These are phyloP conservation scores for Saturnispora ahearnii DNA, from an alignment of 805 yeast species.

Conservation along the genomic window DNA sequence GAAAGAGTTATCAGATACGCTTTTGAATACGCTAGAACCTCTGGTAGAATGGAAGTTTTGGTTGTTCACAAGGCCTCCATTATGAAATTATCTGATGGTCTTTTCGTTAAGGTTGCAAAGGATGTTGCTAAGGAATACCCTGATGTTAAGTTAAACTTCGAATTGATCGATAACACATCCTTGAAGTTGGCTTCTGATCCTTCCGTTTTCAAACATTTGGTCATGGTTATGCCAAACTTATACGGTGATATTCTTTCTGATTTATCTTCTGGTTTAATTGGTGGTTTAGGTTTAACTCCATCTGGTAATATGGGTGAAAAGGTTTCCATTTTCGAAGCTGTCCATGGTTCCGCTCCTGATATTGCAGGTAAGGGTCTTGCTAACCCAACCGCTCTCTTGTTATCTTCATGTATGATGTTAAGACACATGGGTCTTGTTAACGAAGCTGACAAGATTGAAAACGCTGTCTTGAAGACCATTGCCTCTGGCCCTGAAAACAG, in stretches of 20 bases:
- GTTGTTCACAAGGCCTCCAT: slow-evolving; percentile 98
- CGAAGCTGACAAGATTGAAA: slow-evolving; percentile 78
- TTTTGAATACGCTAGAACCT: slow-evolving; percentile 87
- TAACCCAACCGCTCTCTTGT: slow-evolving; percentile 94
- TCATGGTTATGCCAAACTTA: slow-evolving; percentile 96
- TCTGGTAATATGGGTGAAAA: slow-evolving; percentile 99
- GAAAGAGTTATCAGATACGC: slow-evolving; percentile 96
- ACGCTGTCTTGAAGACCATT: slow-evolving; percentile 78
- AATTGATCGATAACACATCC: slow-evolving; percentile 92
- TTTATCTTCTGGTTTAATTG: slow-evolving; percentile 93
- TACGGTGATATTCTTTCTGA: slow-evolving; percentile 99
- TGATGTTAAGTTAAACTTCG: slow-evolving; percentile 72
- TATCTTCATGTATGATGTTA: slow-evolving; percentile 98
- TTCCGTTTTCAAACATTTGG: slow-evolving; percentile 73
- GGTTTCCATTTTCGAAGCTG: slow-evolving; percentile 97
- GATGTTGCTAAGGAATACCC: slow-evolving; percentile 89
- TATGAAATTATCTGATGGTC: slow-evolving; percentile 97
- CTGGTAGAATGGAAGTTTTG: slow-evolving; percentile 77
- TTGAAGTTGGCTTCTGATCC: slow-evolving; percentile 88
- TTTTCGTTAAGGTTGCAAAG: slow-evolving; percentile 85
- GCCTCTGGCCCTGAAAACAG: slow-evolving; percentile 95
- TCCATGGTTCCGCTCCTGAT: slow-evolving; percentile 99
- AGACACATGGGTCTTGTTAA: slow-evolving; percentile 89
- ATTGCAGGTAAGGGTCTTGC: slow-evolving; percentile 98
- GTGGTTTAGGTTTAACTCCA: slow-evolving; percentile 98